A percentile compares a stretch with the other conserved stretches of the same genome.
These are phyloP conservation scores for Puccinia coronata DNA, from an alignment of 1,284 basidiomycete genomes.

Conservation along the genomic window DNA sequence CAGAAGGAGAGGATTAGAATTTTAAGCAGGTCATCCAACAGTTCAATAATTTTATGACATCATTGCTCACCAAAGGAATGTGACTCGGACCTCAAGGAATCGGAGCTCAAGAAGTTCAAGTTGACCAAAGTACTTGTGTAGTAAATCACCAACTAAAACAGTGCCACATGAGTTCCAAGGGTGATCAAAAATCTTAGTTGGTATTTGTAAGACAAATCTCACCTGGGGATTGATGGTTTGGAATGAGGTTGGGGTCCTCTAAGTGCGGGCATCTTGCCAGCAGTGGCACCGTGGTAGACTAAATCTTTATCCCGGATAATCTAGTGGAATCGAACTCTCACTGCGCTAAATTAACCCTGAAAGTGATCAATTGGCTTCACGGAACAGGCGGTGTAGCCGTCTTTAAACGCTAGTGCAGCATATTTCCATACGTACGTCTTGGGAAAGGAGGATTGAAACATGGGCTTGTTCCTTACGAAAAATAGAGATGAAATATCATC, in stretches of 20 bases:
- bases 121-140: constrained; percentile 99
- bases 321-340: too few relatives aligned
- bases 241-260: constrained; percentile 61
- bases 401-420: too few relatives aligned
- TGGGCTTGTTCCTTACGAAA: too few relatives aligned
- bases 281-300: constrained; percentile 78
- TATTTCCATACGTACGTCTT: too few relatives aligned
- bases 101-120: constrained; percentile 94
- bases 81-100: constrained; percentile 92
- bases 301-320: too few relatives aligned
- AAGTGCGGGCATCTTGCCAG: constrained; percentile 91
- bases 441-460: too few relatives aligned
- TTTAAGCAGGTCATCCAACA: not conserved
- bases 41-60: not conserved
- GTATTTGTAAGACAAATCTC: not conserved
- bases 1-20: not conserved
- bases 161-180: too few relatives aligned
- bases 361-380: too few relatives aligned
- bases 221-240: not conserved
- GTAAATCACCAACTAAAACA: constrained; percentile 74
- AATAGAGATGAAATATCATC: not conserved
- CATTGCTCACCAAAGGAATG: constrained; percentile 74
- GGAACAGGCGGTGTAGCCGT: too few relatives aligned
- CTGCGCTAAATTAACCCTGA: too few relatives aligned
- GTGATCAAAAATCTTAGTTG: not conserved